Evolutionary conservation across 129 eudicot genomes (phyloP), one percentile per base, ranked within the genome.

Genomic region (Lonicera japonica): DNA sequence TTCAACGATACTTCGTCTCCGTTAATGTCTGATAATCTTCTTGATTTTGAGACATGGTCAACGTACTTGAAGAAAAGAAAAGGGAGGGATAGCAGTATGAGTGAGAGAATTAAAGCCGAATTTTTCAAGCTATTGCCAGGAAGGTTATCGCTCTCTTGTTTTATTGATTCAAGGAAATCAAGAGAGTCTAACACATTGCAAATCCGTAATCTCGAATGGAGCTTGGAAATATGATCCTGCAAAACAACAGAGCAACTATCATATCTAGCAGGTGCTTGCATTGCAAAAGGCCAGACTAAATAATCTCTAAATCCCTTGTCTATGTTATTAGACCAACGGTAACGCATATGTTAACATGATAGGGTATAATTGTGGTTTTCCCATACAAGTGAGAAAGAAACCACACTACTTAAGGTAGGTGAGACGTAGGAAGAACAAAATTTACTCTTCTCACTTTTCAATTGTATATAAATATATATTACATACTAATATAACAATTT

Each of bases 1-100:
- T 77, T 88, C 60, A 88, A 59, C 25, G 96, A 84, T 8, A 80
- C 80, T 58, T 88, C 94, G 69, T 88, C 96, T 22, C 75, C 60
- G 58, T 24, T 72, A 63, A 71, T 82, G 60, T 84, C 84, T 0
- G 74, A 61, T 18, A 79, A 79, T 66, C 77, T 79, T 63, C 79
- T 81, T 19, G 71, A 65, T 68, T 77, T 79, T 40, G 89, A 88
- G 21, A 88, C 78, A 59, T 81, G 69, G 29, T 79, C 89, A 24
- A 88, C 80, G 64, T 84, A 88, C 71, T 88, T 84, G 38, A 88
- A 75, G 70, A 88, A 81, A 12, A 84, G 11, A 71, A 88, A 72
- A 5, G 96, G 96, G 46, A 82, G 58, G 18, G 85, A 77, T 45
- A 88, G 77, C 67, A 88, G 62, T 50, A 73, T 81, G 38, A 88